Evolutionary conservation across 1,139 yeast species (phyloP), one percentile per base, ranked within the genome.

Genomic region (Pichia sp.): DNA sequence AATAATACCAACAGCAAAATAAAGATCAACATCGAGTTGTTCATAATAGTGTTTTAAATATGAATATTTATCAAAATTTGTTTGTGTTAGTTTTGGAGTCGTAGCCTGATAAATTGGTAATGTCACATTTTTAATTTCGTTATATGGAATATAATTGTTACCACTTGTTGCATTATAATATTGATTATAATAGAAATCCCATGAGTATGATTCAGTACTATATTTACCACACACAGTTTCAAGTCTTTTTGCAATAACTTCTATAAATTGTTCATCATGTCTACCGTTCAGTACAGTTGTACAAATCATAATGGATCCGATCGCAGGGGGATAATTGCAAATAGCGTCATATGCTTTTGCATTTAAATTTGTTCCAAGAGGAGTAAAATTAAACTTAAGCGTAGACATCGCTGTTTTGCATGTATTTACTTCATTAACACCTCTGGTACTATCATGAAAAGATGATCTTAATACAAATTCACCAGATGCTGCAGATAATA

Each of bases 251-350:
- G 39, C 49, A 22, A 54, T n/a, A 2, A 11, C 20, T 10, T 47
- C 27, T 2, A 43, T 26, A 12, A 22, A 12, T 8, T 34, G 40
- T 22, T 10, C 37, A 27, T 46, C 52, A 10, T 41, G 37, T 6
- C 40, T 44, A 2, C 50, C 38, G 6, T 9, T 22, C 24, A 47
- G 26, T 6, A 51, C 47, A 11, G 49, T 49, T 6, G 54, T 41
- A 45, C 66, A 62, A 9, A 56, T 26, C 32, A 62, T 39, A 6
- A 56, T 38, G 1, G 63, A 45, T 3, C 63, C 64, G 23, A 56
- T 39, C 25, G 50, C 52, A 16, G 61, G 57, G 5, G 56, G 55
- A 41, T 60, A 55, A 5, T 32, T 32, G 37, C 57, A 55, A 26
- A 42, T 22, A 2, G 30, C 30, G 28, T 43, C 45, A 31, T 53